These are phyloP conservation scores for Emericellopsis terricola DNA, from an alignment of 495 filamentous ascomycete genomes.

Conservation along the genomic window DNA sequence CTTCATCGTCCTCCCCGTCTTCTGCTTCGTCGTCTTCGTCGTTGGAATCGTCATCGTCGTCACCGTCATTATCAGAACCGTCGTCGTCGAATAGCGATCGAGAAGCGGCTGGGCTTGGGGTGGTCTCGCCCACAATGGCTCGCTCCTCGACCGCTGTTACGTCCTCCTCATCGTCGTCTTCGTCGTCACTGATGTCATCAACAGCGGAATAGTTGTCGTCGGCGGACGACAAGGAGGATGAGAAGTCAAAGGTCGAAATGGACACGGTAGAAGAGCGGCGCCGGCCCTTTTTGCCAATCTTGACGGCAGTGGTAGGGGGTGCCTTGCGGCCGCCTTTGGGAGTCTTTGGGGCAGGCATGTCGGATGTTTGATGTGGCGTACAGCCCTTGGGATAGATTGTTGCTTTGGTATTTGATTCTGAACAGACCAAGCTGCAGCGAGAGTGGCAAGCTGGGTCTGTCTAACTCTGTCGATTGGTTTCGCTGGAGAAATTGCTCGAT, in stretches of 20 bases:
- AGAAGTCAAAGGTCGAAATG: conserved; percentile 26
- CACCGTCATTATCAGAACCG: conserved; percentile 14
- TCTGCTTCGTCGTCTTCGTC: conserved; percentile 18
- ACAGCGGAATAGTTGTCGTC: conserved; percentile 57
- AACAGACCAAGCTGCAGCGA: neutral
- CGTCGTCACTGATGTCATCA: conserved; percentile 59
- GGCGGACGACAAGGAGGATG: conserved; percentile 26
- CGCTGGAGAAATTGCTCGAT: conserved; percentile 56
- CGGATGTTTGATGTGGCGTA: conserved; percentile 26
- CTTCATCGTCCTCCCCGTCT: conserved; percentile 16
- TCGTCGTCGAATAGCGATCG: conserved; percentile 17
- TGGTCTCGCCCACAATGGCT: conserved; percentile 34
- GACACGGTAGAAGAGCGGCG: conserved; percentile 20
- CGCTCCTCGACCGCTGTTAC: conserved; percentile 56
- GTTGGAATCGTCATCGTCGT: conserved; percentile 20
- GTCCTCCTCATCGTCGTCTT: conserved; percentile 54
- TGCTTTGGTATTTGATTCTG: conserved; percentile 1
- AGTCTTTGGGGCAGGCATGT: too few relatives aligned
- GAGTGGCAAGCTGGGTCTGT: conserved; percentile 4
- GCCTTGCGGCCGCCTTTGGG: conserved; percentile 33
- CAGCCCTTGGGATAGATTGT: too few relatives aligned
- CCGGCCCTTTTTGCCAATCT: conserved; percentile 16
- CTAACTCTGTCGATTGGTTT: conserved; percentile 61
- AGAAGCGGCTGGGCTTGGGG: conserved; percentile 17
- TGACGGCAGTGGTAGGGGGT: conserved; percentile 21